Evolutionary conservation across 1,139 yeast genomes (phyloP).

Genomic region (Magnusiomyces suaveolens): DNA sequence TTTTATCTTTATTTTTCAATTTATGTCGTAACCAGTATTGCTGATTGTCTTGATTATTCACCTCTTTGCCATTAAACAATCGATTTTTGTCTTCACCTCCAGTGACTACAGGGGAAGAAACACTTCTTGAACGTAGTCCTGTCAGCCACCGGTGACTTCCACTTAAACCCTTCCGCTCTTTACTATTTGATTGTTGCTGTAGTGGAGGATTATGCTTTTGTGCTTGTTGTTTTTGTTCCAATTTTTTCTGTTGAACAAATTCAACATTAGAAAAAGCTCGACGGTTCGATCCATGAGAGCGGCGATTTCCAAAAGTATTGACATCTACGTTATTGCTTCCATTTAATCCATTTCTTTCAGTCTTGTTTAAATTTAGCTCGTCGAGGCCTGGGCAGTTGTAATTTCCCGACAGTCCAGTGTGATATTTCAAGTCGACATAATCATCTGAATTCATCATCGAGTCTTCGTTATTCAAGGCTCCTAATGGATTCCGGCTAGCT

Average conservation of each 20-base stretch:
- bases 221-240: not conserved
- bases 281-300: not conserved
- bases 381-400: not conserved
- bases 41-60: not conserved
- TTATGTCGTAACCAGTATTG: not conserved
- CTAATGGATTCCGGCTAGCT: constrained; percentile 1
- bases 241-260: not conserved
- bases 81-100: not conserved
- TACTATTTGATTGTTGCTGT: not conserved
- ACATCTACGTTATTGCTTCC: not conserved
- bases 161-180: not conserved
- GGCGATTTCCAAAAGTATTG: not conserved
- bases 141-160: constrained; percentile 3
- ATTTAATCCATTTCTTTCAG: not conserved
- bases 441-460: not conserved
- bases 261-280: not conserved
- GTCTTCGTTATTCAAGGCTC: not conserved
- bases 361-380: not conserved
- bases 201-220: not conserved
- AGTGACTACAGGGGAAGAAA: constrained; percentile 4
- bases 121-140: constrained; percentile 1
- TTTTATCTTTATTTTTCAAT: not conserved
- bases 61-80: not conserved
- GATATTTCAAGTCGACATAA: not conserved
- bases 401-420: not conserved